These are phyloP conservation scores for Wickerhamomyces mucosus DNA, from an alignment of 805 yeast genomes.

Conservation along the genomic window DNA sequence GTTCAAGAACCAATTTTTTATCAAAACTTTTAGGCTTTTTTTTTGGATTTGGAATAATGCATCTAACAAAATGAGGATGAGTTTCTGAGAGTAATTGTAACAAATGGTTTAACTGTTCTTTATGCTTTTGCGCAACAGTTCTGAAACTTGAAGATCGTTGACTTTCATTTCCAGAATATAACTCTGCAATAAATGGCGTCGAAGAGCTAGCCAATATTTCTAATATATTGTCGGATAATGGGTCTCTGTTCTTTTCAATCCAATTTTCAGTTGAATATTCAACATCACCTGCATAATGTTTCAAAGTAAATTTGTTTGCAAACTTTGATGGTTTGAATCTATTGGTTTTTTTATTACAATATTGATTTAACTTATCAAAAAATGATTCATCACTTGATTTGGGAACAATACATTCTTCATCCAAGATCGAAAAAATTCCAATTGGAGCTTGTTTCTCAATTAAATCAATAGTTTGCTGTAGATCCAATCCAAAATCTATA, in stretches of 20 bases:
- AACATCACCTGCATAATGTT: conserved; percentile 96
- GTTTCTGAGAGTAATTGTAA: conserved; percentile 70
- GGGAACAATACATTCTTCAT: conserved; percentile 94
- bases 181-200: conserved; percentile 42
- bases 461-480: conserved; percentile 88
- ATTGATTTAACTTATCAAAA: conserved; percentile 62
- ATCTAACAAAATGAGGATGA: conserved; percentile 94
- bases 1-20: conserved; percentile 71
- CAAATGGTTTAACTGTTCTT: conserved; percentile 66
- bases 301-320: conserved; percentile 68
- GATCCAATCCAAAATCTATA: conserved; percentile 89
- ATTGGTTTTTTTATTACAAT: conserved; percentile 45
- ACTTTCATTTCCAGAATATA: conserved; percentile 37
- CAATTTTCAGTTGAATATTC: conserved; percentile 88
- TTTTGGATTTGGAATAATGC: conserved; percentile 81
- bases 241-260: conserved; percentile 93
- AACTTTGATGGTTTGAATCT: conserved; percentile 69
- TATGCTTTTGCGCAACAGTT: conserved; percentile 84
- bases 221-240: conserved; percentile 68
- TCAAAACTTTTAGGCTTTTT: conserved; percentile 68
- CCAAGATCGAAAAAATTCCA: conserved; percentile 78
- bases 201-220: conserved; percentile 49
- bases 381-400: conserved; percentile 78
- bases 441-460: conserved; percentile 68
- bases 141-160: conserved; percentile 37